phyloP scores from a whole-genome alignment of 768 basidiomycete species.

The Leccinum truebloodii region DNA sequence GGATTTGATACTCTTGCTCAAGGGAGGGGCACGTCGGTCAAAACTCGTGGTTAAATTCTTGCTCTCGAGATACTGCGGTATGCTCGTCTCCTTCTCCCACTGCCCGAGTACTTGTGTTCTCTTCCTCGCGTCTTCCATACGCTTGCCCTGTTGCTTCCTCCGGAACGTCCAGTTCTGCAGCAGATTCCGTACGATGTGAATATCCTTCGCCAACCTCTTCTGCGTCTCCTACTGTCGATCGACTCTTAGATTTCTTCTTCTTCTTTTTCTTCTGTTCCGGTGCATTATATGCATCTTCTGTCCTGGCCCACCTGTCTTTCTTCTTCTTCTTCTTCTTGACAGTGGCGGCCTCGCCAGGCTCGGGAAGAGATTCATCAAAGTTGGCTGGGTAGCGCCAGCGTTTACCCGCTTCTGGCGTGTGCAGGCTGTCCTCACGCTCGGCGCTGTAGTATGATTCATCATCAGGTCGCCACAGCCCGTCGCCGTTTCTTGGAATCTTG shows the following conservation, averaged over 20 bases:
- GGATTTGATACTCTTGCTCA: not conserved
- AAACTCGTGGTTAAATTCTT: slow-evolving; percentile 69
- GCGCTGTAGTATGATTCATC: slow-evolving; percentile 75
- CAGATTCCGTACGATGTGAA: slow-evolving; percentile 37
- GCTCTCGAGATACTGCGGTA: slow-evolving; percentile 36
- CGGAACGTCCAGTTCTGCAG: slow-evolving; percentile 50
- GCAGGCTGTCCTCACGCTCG: slow-evolving; percentile 38
- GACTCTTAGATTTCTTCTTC: slow-evolving; percentile 63
- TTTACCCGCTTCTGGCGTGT: slow-evolving; percentile 38
- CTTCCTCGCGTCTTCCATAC: slow-evolving; percentile 43
- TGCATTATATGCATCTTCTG: slow-evolving; percentile 74
- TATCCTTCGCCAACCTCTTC: slow-evolving; percentile 32
- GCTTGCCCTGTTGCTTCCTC: slow-evolving; percentile 74
- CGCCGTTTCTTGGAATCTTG: slow-evolving; percentile 29
- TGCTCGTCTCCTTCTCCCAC: slow-evolving; percentile 17
- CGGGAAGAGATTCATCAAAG: slow-evolving; percentile 59
- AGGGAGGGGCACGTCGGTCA: slow-evolving; percentile 30
- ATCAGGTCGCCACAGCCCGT: slow-evolving; percentile 69
- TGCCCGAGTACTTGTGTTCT: slow-evolving; percentile 4
- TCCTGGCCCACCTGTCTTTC: slow-evolving; percentile 85
- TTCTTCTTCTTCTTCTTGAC: slow-evolving; percentile 65
- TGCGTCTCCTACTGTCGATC: slow-evolving; percentile 41
- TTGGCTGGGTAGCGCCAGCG: slow-evolving; percentile 89
- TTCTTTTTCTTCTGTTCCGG: slow-evolving; percentile 49
- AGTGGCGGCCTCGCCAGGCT: slow-evolving; percentile 38